Conservation (phyloP, 495 filamentous ascomycete species). For the Neurospora sp. region DNA sequence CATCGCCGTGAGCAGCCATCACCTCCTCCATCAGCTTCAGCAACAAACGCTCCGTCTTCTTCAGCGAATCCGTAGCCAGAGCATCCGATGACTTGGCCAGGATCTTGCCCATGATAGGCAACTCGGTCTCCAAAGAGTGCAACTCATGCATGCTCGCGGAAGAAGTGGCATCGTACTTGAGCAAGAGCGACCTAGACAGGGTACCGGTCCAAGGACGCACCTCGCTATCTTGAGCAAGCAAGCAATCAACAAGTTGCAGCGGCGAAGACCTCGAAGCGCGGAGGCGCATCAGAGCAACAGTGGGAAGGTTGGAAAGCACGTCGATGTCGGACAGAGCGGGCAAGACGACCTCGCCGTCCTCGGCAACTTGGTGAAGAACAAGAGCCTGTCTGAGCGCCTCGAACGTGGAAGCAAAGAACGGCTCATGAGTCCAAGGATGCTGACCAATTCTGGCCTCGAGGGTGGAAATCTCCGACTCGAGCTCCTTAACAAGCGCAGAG, state of each 20-base stretch:
- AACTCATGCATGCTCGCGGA: conserved; percentile 50
- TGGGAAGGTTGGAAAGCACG: conserved; percentile 37
- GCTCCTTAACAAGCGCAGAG: conserved; percentile 32
- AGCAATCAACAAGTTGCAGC: conserved; percentile 33
- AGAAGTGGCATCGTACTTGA: conserved; percentile 42
- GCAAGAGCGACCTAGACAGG: conserved; percentile 46
- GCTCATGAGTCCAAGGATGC: conserved; percentile 29
- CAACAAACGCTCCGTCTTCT: conserved; percentile 37
- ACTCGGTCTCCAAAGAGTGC: conserved; percentile 53
- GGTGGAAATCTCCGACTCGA: conserved; percentile 47
- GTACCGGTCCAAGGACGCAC: conserved; percentile 40
- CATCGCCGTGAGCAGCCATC: conserved; percentile 28
- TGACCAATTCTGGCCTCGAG: conserved; percentile 38
- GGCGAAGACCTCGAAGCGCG: conserved; percentile 26
- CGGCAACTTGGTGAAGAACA: conserved; percentile 28
- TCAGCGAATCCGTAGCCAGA: conserved; percentile 36
- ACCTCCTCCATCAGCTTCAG: conserved; percentile 40
- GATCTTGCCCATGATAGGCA: conserved; percentile 48
- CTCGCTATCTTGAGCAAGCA: conserved; percentile 25
- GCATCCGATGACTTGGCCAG: conserved; percentile 37
- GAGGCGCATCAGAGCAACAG: conserved; percentile 34
- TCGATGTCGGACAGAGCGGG: conserved; percentile 21
- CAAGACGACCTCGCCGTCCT: conserved; percentile 1
- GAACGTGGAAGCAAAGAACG: conserved; percentile 52
- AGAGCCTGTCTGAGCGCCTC: conserved; percentile 56